Base-by-base conservation (phyloP, 805 yeast genomes). In the Spencermartinsiella europaea region DNA sequence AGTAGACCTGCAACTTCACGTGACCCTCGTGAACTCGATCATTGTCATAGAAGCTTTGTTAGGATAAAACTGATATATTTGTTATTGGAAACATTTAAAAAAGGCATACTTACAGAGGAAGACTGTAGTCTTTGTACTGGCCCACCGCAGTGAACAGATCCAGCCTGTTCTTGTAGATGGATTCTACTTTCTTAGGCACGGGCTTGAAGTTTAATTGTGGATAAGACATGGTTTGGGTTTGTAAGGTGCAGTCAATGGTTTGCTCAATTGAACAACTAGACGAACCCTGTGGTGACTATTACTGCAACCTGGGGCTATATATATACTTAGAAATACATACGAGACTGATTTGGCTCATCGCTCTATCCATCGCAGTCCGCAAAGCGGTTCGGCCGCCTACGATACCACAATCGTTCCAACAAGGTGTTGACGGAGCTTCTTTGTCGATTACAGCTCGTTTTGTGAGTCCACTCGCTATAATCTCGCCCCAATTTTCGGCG, bases 131-230 rank as follows among this genome's bases (percentile, higher is more conserved):
- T 40, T 67, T 63, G 67, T 83, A 91, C 54, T 81, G 81, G 33
- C 97, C 97, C n/a, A 79, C 80, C 54, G 79, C 83, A 31, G 77
- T 76, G 70, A 88, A 87, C 55, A 83, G 91, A 39, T 85, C 73
- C 52, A 88, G 69, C 42, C 95, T 72, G 58, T 77, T 74, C 53
- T 77, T 81, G 62, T 83, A 88, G 48, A 87, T 76, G 34, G 78
- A 74, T 59, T 88, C 90, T 38, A 87, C 79, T 51, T 89, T 88
- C 60, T 85, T 85, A 56, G 85, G 81, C 34, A 76, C 79, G 2
- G 95, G 95, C 20, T 63, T 65, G 33, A 64, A 62, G 59, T 74
- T 79, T 36, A 67, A 50, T 34, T 58, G 64, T 2, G 71, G 67
- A 45, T 72, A 74, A 21, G 45, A 36, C 40, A 35, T 22, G 17